A percentile compares a stretch with the other conserved stretches of the same genome.
Evolutionary conservation across 2,329 filamentous ascomycete genomes (phyloP).

Genomic region (Colletotrichum viniferum): DNA sequence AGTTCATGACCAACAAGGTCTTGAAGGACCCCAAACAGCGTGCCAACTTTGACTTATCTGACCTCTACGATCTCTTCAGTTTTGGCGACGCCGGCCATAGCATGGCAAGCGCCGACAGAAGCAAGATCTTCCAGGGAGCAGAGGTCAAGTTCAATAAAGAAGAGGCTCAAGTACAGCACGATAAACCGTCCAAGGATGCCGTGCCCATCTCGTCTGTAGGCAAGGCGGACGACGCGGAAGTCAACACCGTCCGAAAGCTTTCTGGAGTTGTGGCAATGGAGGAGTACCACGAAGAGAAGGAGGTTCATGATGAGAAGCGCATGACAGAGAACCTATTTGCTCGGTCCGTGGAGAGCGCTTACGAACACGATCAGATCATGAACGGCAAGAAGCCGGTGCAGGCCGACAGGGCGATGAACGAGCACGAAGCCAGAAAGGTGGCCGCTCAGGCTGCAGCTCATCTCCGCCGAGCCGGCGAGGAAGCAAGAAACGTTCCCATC

Average conservation of each 20-base stretch:
- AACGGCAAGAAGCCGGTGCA: constrained; percentile 73
- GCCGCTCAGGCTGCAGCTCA: constrained; percentile 79
- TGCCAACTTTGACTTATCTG: constrained; percentile 86
- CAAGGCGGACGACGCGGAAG: not conserved
- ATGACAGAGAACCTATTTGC: constrained; percentile 91
- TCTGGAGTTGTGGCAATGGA: constrained; percentile 69
- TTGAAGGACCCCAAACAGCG: constrained; percentile 92
- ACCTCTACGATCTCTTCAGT: constrained; percentile 91
- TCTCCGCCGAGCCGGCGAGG: constrained; percentile 73
- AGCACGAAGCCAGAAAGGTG: constrained; percentile 80
- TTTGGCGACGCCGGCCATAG: constrained; percentile 67
- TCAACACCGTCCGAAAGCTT: constrained; percentile 54
- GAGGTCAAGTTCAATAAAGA: constrained; percentile 59
- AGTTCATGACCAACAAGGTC: constrained; percentile 96
- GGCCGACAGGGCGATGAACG: constrained; percentile 79
- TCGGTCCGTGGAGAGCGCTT: constrained; percentile 84
- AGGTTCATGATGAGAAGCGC: constrained; percentile 68
- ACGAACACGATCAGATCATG: constrained; percentile 92
- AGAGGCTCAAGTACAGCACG: constrained; percentile 25
- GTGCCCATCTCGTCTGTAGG: constrained; percentile 11
- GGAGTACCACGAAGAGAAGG: constrained; percentile 60
- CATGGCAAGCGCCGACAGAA: constrained; percentile 78
- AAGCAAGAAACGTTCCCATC: constrained; percentile 74
- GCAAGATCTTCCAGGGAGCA: constrained; percentile 84
- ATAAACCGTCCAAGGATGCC: constrained; percentile 17